Percentiles rank a stretch among this genome's conserved stretches.
Conservation (phyloP, 2,329 filamentous ascomycete genomes). For the Cryphonectria japonica region DNA sequence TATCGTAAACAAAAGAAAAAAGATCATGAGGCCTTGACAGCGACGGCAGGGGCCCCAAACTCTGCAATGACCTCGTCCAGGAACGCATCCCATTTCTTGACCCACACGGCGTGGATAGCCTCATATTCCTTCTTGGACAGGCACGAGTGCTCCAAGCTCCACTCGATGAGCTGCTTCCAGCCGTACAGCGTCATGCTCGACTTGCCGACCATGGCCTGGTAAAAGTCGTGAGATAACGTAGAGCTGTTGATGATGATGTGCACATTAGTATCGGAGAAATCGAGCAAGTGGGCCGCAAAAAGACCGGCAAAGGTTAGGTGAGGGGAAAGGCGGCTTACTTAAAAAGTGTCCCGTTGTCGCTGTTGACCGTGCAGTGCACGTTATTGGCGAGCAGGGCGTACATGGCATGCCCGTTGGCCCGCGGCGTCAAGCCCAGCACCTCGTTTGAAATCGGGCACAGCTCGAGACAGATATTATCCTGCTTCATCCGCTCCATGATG, state of each 20-base stretch:
- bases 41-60: slow-evolving; percentile 37
- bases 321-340: slow-evolving; percentile 49
- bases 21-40: background rate
- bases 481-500: slow-evolving; percentile 68
- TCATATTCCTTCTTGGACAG: slow-evolving; percentile 48
- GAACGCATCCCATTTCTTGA: slow-evolving; percentile 61
- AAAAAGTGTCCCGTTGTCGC: slow-evolving; percentile 76
- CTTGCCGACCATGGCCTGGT: slow-evolving; percentile 73
- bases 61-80: slow-evolving; percentile 54
- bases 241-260: slow-evolving; percentile 50
- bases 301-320: background rate
- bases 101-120: slow-evolving; percentile 50
- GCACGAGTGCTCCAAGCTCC: slow-evolving; percentile 66
- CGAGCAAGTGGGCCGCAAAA: background rate
- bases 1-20: background rate
- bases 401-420: slow-evolving; percentile 67
- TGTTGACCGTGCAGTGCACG: slow-evolving; percentile 74
- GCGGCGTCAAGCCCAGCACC: slow-evolving; percentile 69
- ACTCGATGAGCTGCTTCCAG: slow-evolving; percentile 69
- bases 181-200: slow-evolving; percentile 68
- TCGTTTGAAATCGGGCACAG: slow-evolving; percentile 80
- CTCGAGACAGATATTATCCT: slow-evolving; percentile 70
- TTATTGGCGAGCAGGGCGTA: slow-evolving; percentile 72
- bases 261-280: background rate
- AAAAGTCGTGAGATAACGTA: slow-evolving; percentile 75